phyloP scores from a whole-genome alignment of 768 basidiomycete species.

The Pisolithus marmoratus region DNA sequence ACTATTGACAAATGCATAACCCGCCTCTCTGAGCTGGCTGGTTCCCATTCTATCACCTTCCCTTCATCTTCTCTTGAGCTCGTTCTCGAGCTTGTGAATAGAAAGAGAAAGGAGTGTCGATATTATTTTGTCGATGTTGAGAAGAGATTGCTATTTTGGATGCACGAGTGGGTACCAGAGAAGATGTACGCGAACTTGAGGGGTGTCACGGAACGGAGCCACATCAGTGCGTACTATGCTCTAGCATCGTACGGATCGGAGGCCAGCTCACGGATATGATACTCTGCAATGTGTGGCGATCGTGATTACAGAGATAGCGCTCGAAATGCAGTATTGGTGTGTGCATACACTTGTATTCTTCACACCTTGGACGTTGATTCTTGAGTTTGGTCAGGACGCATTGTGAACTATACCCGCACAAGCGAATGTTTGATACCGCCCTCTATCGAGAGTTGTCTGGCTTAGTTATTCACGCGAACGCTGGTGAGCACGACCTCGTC shows the following conservation, averaged over 20 bases:
- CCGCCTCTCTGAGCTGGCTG: not conserved
- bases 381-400: constrained; percentile 14
- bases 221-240: constrained; percentile 8
- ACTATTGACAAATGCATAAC: not conserved
- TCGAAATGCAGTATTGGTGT: constrained; percentile 26
- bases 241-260: not conserved
- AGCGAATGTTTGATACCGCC: constrained; percentile 1
- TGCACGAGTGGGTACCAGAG: constrained; percentile 2
- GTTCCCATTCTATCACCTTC: not conserved
- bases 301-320: constrained; percentile 11
- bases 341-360: not conserved
- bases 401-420: constrained; percentile 14
- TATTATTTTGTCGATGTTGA: constrained; percentile 8
- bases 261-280: not conserved
- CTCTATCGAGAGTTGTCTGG: constrained; percentile 4
- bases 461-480: constrained; percentile 7
- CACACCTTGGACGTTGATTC: no score
- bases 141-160: constrained; percentile 6
- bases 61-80: not conserved
- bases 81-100: constrained; percentile 3
- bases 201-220: constrained; percentile 5
- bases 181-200: constrained; percentile 4
- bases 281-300: no score
- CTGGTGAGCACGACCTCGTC: no score
- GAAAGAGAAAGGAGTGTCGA: constrained; percentile 1